Evolutionary conservation across 2,329 filamentous ascomycete species (phyloP).

Genomic region (Zymoseptoria crescenta): DNA sequence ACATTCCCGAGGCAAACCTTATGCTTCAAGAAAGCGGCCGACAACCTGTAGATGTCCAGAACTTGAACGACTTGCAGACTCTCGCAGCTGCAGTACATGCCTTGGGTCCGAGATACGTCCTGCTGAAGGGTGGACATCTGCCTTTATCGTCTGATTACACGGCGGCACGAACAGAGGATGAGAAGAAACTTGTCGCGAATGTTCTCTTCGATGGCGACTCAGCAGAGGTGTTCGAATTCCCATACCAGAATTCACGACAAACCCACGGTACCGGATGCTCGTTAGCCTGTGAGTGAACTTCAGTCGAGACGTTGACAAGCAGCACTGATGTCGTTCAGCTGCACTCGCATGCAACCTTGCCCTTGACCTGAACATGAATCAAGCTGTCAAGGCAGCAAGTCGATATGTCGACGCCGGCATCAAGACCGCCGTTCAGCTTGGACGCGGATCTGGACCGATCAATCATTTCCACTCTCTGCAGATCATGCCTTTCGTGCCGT

Average conservation of each 20-base stretch:
- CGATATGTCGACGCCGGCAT: slow-evolving; percentile 67
- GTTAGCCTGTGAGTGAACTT: slow-evolving; percentile 61
- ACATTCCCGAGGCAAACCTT: slow-evolving; percentile 65
- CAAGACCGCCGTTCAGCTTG: slow-evolving; percentile 53
- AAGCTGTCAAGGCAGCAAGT: slow-evolving; percentile 60
- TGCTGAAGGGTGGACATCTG: slow-evolving; percentile 87
- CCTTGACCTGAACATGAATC: slow-evolving; percentile 47
- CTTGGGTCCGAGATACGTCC: slow-evolving; percentile 69
- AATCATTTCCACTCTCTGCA: slow-evolving; percentile 72
- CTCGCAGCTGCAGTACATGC: slow-evolving; percentile 59
- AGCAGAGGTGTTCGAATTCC: slow-evolving; percentile 58
- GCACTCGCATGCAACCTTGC: slow-evolving; percentile 69
- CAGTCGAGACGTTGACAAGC: background rate
- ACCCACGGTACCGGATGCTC: slow-evolving; percentile 96
- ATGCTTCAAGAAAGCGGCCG: slow-evolving; percentile 50
- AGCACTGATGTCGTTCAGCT: slow-evolving; percentile 36
- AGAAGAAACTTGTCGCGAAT: slow-evolving; percentile 64
- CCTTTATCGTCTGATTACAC: slow-evolving; percentile 60
- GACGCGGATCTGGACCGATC: slow-evolving; percentile 62
- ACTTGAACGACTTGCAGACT: slow-evolving; percentile 57
- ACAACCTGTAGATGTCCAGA: slow-evolving; percentile 42
- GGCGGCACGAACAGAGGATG: slow-evolving; percentile 50
- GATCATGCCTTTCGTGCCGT: slow-evolving; percentile 60
- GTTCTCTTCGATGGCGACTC: slow-evolving; percentile 59
- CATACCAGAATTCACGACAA: slow-evolving; percentile 65